Conservation (phyloP, 2,329 filamentous ascomycete species). For the Huntiella abstrusa region DNA sequence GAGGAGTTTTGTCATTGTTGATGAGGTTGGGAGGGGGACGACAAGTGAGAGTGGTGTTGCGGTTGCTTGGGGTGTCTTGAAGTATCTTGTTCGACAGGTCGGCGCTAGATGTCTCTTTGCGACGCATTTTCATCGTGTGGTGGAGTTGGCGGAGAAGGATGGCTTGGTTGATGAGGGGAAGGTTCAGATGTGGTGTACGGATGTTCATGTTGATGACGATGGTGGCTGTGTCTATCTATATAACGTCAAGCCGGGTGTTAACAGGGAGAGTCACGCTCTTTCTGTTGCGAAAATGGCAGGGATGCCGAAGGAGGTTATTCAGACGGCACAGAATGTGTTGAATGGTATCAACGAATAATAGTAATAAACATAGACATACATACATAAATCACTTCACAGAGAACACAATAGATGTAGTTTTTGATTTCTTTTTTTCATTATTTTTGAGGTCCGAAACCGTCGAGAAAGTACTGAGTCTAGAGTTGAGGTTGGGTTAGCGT, state of each 20-base stretch:
- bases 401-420: slow-evolving; percentile 15
- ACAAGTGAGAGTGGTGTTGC: slow-evolving; percentile 84
- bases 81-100: slow-evolving; percentile 65
- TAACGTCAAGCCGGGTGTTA: slow-evolving; percentile 61
- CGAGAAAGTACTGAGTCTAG: not conserved
- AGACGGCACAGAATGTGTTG: slow-evolving; percentile 44
- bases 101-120: slow-evolving; percentile 71
- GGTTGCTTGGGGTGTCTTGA: slow-evolving; percentile 71
- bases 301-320: slow-evolving; percentile 53
- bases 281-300: slow-evolving; percentile 87
- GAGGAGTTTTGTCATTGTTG: slow-evolving; percentile 89
- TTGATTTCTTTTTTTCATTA: slow-evolving; percentile 14
- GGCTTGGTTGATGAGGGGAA: slow-evolving; percentile 4
- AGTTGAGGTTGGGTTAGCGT: slow-evolving; percentile 5
- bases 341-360: not conserved
- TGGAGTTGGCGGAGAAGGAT: slow-evolving; percentile 39
- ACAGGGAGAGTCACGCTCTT: slow-evolving; percentile 72
- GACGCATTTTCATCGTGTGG: slow-evolving; percentile 78
- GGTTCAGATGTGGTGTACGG: slow-evolving; percentile 62
- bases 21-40: slow-evolving; percentile 88
- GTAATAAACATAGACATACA: not conserved
- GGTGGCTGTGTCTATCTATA: slow-evolving; percentile 76
- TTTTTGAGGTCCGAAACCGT: slow-evolving; percentile 1
- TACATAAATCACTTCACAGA: not conserved
- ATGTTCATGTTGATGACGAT: slow-evolving; percentile 54